These are phyloP conservation scores for Pilatotrama ljubarskyi DNA, from an alignment of 768 basidiomycete genomes.

Conservation along the genomic window DNA sequence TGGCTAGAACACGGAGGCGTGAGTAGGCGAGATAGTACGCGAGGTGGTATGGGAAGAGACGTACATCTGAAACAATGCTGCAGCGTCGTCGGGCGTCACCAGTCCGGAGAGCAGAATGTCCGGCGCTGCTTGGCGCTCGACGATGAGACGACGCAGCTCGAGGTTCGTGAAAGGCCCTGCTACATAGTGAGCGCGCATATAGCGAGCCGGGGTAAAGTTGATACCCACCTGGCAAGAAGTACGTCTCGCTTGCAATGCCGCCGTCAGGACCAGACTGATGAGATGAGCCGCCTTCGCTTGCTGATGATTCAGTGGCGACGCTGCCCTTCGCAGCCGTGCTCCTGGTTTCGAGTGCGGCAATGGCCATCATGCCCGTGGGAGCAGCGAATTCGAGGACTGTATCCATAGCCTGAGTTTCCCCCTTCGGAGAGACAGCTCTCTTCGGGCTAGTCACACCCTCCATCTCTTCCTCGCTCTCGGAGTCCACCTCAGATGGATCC, in stretches of 20 bases:
- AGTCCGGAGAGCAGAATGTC: slow-evolving; percentile 35
- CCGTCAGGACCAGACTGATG: neutral
- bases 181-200: neutral
- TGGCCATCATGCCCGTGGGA: slow-evolving; percentile 22
- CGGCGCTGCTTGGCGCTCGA: slow-evolving; percentile 34
- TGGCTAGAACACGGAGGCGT: slow-evolving; percentile 32
- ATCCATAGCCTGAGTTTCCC: slow-evolving; percentile 11
- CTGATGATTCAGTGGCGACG: neutral
- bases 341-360: slow-evolving; percentile 16
- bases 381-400: slow-evolving; percentile 21
- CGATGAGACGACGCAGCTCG: slow-evolving; percentile 33
- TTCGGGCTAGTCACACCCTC: slow-evolving; percentile 20
- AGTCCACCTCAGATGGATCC: slow-evolving; percentile 28
- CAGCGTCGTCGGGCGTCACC: slow-evolving; percentile 31
- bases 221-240: slow-evolving; percentile 29
- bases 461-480: slow-evolving; percentile 25
- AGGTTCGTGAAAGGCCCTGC: slow-evolving; percentile 31
- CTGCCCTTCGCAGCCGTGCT: neutral
- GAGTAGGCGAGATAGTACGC: neutral
- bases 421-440: slow-evolving; percentile 10
- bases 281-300: slow-evolving; percentile 5
- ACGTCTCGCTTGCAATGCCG: slow-evolving; percentile 23
- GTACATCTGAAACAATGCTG: slow-evolving; percentile 33
- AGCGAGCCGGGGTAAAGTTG: neutral
- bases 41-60: slow-evolving; percentile 12